phyloP scores from a whole-genome alignment of 352 stramenopile genomes.

The Pilasporangium apinafurcum region DNA sequence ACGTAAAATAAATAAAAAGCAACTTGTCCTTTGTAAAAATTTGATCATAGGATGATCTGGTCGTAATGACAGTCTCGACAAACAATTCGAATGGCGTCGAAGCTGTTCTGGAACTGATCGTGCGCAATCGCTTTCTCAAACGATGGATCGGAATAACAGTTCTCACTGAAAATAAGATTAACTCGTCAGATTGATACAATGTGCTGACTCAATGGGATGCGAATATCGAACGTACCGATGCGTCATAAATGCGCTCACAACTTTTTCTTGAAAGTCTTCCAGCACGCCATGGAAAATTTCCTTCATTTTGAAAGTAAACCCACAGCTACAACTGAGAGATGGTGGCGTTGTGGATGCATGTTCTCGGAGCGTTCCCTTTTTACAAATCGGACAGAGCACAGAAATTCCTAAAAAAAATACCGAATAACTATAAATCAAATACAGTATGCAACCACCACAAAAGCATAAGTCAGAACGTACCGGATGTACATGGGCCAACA shows the following conservation, averaged over 20 bases:
- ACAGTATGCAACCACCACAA: not conserved
- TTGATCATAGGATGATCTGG: not conserved
- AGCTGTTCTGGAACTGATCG: constrained; percentile 7
- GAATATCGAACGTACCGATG: constrained; percentile 37
- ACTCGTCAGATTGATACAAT: too few relatives aligned
- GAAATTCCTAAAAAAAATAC: constrained; percentile 3
- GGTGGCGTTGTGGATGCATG: constrained; percentile 4
- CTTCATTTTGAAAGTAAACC: constrained; percentile 42
- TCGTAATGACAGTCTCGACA: constrained; percentile 3
- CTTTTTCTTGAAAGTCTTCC: constrained; percentile 55
- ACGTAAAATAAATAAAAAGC: too few relatives aligned
- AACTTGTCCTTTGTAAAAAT: too few relatives aligned
- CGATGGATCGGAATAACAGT: constrained; percentile 34
- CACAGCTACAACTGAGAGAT: constrained; percentile 36
- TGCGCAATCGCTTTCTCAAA: constrained; percentile 30
- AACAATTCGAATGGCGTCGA: constrained; percentile 4
- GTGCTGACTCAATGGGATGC: too few relatives aligned
- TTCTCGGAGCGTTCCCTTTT: constrained; percentile 25
- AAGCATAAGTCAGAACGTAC: not conserved
- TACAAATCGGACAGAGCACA: constrained; percentile 52
- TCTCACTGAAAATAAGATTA: constrained; percentile 24
- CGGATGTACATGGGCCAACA: not conserved
- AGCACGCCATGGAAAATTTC: constrained; percentile 43
- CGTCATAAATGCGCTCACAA: constrained; percentile 42
- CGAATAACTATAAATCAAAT: not conserved